Base-by-base conservation (phyloP, 1,284 basidiomycete species). In the Naganishia sp. region DNA sequence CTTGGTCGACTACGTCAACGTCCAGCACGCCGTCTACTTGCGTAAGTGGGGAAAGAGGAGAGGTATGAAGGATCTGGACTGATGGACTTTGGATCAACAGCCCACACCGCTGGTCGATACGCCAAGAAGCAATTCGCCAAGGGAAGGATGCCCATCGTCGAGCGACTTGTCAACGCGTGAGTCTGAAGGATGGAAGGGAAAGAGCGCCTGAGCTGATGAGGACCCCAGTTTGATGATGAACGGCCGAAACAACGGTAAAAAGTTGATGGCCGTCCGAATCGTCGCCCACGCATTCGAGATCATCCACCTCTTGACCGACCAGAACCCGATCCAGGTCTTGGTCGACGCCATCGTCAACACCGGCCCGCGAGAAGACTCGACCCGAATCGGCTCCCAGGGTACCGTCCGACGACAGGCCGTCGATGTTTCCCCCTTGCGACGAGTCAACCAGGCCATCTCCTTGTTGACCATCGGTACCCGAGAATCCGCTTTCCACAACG, bases 61-160 rank as follows among this genome's bases (percentile, higher is more conserved):
- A 52, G 52, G 43, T 39, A n/a, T 25, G 9, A 11, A 25, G 10
- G 61, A 39, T 46, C 9, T 3, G 39, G 55, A 23, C 63, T 65
- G 63, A 65, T 65, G 28, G 50, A 16, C 39, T 7, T 67, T 63
- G 53, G 33, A 33, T 36, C n/a, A 39, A 6, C 54, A 77, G 75
- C 95, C 70, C 95, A 99, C 87, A 99, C 96, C 70, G 94, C 95
- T 74, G 96, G 96, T 74, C 93, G 96, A 82, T 99, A 98, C 82
- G 92, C 94, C 80, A 94, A 94, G 86, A 98, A 98, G 86, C 94
- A 97, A 82, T 99, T 99, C 89, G 96, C 95, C 87, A 99, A 99
- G 89, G 94, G 94, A 23, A 92, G 96, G 83, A 99, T 99, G 95
- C 96, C 96, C 78, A 96, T 99, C 80, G 96, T 99, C 75, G 95